Evolutionary conservation across 768 basidiomycete genomes (phyloP), one percentile per base, ranked within the genome.

Genomic region (Boletus reticulatus): DNA sequence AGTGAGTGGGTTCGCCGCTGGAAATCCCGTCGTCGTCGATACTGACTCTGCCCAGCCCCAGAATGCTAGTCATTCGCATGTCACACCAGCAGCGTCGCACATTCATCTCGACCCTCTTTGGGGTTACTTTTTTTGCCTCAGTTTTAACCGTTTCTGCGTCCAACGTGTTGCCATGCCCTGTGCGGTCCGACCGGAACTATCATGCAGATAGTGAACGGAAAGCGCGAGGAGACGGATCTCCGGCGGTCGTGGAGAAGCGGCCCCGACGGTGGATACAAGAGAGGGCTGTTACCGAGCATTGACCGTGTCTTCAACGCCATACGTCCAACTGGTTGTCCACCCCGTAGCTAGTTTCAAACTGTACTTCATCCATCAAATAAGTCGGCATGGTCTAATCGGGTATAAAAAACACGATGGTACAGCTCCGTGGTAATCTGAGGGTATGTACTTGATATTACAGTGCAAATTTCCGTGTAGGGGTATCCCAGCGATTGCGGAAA

Each of bases 241-340:
- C 65, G 34, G 75, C 77, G 34, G 79, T 85, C 27, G 78, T 78
- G 20, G 80, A 85, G 61, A 89, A 83, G 73, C 75, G 80, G 49
- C 85, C 87, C 13, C 79, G 83, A 63, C 79, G 88, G 60, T 93
- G 91, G 91, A 92, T 93, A 67, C 87, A 91, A 72, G 91, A 93
- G 72, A 87, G 73, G 59, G 43, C 38, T 44, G 51, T 63, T 36
- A 34, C 61, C 17, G 63, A 63, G 41, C 57, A 41, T 53, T 66
- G 45, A 61, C 22, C 16, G 43, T 41, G 14, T 53, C 52, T 43
- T 11, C 43, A 43, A 49, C 42, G 27, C 27, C 43, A 41, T 52
- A 41, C 39, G 37, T 43, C 22, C 41, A 34, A 47, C 19, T 12
- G 44, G 32, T 39, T 39, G 27, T 38, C 22, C 41, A 43, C 38